Conservation (phyloP, 2,329 filamentous ascomycete genomes). For the Diaporthe capsici region DNA sequence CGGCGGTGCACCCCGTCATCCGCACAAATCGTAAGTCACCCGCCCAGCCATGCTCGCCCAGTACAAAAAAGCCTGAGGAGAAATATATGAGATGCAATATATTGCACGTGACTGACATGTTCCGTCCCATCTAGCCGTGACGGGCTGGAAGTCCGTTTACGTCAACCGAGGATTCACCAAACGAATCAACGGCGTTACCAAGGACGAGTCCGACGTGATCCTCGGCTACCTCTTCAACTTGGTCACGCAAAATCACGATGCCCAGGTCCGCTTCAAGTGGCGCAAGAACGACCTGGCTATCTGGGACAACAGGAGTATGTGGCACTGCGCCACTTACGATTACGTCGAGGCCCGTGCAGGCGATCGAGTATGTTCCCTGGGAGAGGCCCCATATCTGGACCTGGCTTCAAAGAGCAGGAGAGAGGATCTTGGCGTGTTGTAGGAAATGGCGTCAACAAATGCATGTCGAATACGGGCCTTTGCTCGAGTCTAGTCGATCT, state of each 20-base stretch:
- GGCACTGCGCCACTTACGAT: conserved; percentile 72
- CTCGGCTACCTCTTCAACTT: conserved; percentile 63
- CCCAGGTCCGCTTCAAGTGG: conserved; percentile 69
- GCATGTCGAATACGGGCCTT: neutral
- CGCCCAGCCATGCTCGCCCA: neutral
- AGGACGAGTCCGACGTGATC: conserved; percentile 67
- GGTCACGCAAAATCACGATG: conserved; percentile 68
- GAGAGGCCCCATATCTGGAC: conserved; percentile 61
- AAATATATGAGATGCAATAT: no score
- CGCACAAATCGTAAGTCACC: conserved; percentile 66
- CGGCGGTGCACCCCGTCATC: conserved; percentile 66
- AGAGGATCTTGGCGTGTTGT: conserved; percentile 51
- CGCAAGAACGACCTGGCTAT: conserved; percentile 69
- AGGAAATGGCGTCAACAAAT: neutral
- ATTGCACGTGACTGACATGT: conserved; percentile 14
- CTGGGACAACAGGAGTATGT: conserved; percentile 74
- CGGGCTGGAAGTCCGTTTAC: conserved; percentile 70
- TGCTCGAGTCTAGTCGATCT: neutral
- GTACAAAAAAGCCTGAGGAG: no score
- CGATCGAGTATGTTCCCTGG: conserved; percentile 58
- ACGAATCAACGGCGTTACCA: conserved; percentile 68
- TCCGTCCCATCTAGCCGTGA: conserved; percentile 55
- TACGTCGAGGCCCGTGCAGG: conserved; percentile 63
- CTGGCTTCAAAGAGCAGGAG: conserved; percentile 53
- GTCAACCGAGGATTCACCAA: conserved; percentile 66